Evolutionary conservation across 441 rosid species (phyloP).

Genomic region (Manihot esculenta): DNA sequence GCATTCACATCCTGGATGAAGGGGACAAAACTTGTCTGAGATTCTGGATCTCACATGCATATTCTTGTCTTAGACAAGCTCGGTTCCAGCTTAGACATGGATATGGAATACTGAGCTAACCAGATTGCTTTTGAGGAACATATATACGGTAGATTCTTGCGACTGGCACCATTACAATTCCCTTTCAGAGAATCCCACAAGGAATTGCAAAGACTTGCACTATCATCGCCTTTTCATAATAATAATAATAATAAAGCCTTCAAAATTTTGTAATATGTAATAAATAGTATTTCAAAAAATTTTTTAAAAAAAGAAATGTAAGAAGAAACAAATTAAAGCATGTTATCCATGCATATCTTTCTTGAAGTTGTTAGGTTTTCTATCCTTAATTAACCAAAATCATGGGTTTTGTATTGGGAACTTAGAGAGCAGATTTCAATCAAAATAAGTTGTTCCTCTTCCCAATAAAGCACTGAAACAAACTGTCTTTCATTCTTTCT

Average conservation of each 20-base stretch:
- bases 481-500: constrained; percentile 18
- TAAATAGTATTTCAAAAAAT: too few relatives aligned
- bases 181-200: neutral
- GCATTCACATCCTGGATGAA: neutral
- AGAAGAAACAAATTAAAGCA: too few relatives aligned
- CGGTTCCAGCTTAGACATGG: too few relatives aligned
- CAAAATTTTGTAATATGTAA: neutral
- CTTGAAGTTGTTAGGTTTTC: too few relatives aligned
- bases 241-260: constrained; percentile 7
- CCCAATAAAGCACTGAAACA: constrained; percentile 34
- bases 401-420: neutral
- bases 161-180: neutral
- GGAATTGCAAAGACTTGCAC: constrained; percentile 7
- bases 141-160: neutral
- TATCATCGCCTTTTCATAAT: constrained; percentile 9
- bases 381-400: too few relatives aligned
- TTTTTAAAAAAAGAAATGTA: too few relatives aligned
- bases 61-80: neutral
- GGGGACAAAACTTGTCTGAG: neutral
- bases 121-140: neutral
- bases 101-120: neutral
- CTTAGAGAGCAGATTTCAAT: constrained; percentile 2
- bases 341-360: too few relatives aligned
- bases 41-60: neutral
- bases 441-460: constrained; percentile 18